Conservation (phyloP, 1,139 yeast species). For the Kodamaea sp. region DNA sequence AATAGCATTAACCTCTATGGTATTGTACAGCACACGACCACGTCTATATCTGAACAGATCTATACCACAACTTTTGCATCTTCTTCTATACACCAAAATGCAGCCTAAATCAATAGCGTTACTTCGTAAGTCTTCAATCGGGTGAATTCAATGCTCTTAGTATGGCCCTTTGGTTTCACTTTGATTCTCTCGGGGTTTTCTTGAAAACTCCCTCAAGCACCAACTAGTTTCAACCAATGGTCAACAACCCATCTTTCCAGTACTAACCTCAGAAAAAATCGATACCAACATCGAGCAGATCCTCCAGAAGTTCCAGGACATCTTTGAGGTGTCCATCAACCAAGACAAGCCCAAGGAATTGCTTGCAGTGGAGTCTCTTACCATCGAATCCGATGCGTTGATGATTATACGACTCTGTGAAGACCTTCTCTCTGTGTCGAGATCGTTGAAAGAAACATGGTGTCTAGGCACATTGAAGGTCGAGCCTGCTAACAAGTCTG, state of each 20-base stretch:
- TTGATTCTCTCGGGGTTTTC: too few relatives aligned
- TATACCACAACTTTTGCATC: too few relatives aligned
- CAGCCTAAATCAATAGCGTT: slow-evolving; percentile 47
- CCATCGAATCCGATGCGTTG: slow-evolving; percentile 55
- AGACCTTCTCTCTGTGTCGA: slow-evolving; percentile 50
- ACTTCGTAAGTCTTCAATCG: slow-evolving; percentile 45
- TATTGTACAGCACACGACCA: too few relatives aligned
- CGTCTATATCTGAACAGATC: too few relatives aligned
- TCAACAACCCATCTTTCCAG: slow-evolving; percentile 12
- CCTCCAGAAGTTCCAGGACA: slow-evolving; percentile 45
- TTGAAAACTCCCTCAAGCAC: neutral
- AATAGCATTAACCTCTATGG: too few relatives aligned
- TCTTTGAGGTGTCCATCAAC: slow-evolving; percentile 44
- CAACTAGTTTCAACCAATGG: too few relatives aligned
- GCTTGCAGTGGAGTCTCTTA: slow-evolving; percentile 54
- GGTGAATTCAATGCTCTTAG: too few relatives aligned
- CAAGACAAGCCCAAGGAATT: slow-evolving; percentile 52
- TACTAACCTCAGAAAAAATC: slow-evolving; percentile 37
- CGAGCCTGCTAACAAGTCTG: slow-evolving; percentile 18
- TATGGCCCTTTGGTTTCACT: too few relatives aligned
- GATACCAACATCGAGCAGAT: slow-evolving; percentile 45
- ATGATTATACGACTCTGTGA: slow-evolving; percentile 54
- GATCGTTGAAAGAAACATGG: slow-evolving; percentile 57
- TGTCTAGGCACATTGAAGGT: slow-evolving; percentile 54
- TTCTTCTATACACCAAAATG: too few relatives aligned